Conservation (phyloP, 1,139 yeast species). For the Kodamaea suecica region DNA sequence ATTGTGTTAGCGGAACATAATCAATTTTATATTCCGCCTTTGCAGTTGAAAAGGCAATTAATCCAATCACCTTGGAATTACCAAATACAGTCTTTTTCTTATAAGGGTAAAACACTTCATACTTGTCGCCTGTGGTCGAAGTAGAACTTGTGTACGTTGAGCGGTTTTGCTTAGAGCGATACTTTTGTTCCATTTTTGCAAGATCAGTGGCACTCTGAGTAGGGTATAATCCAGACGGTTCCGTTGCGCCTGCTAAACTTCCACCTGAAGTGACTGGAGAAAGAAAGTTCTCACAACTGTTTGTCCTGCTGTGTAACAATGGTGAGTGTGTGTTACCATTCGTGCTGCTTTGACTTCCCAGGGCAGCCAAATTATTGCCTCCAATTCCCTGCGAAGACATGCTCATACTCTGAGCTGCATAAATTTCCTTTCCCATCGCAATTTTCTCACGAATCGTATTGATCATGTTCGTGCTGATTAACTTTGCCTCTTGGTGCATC, state of each 20-base stretch:
- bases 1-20: slow-evolving; percentile 19
- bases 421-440: slow-evolving; percentile 22
- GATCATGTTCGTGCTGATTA: slow-evolving; percentile 28
- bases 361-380: background rate
- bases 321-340: background rate
- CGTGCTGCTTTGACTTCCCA: background rate
- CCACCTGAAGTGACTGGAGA: slow-evolving; percentile 2
- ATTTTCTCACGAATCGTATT: slow-evolving; percentile 26
- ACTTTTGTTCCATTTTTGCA: slow-evolving; percentile 32
- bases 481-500: slow-evolving; percentile 35
- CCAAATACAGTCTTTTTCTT: slow-evolving; percentile 34
- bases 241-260: slow-evolving; percentile 1
- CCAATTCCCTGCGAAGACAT: background rate
- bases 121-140: slow-evolving; percentile 12
- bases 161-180: slow-evolving; percentile 17
- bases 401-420: slow-evolving; percentile 6
- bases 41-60: slow-evolving; percentile 34
- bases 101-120: slow-evolving; percentile 33
- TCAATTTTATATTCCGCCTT: slow-evolving; percentile 24
- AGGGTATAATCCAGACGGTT: slow-evolving; percentile 11
- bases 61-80: slow-evolving; percentile 30
- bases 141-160: slow-evolving; percentile 1
- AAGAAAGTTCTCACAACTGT: slow-evolving; percentile 1
- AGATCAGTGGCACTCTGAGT: slow-evolving; percentile 24
- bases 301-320: slow-evolving; percentile 2